Conservation (phyloP, 192 early-diverging fungal genomes). For the Backusella macrospora region DNA sequence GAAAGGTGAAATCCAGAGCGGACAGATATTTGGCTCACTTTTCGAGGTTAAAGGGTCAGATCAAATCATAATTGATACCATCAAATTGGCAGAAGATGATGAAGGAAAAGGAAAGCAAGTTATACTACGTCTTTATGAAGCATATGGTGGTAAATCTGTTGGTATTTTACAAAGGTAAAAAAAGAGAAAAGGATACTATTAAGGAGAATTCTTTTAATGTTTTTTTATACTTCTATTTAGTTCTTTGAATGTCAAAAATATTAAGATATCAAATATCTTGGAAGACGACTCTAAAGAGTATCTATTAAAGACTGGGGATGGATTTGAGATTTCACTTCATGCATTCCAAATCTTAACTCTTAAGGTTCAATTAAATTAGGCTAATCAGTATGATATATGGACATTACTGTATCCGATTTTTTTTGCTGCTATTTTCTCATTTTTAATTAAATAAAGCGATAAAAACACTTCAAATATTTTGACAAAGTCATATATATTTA, state of each 20-base stretch:
- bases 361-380: constrained; percentile 37
- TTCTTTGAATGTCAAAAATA: constrained; percentile 47
- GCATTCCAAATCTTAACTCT: constrained; percentile 72
- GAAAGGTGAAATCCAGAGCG: constrained; percentile 7
- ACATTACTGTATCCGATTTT: background rate
- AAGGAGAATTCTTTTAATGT: too few species aligned
- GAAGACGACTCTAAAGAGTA: constrained; percentile 63
- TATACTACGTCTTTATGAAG: constrained; percentile 88
- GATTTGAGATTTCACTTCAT: constrained; percentile 48
- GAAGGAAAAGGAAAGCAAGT: constrained; percentile 49
- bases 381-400: background rate
- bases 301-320: constrained; percentile 35
- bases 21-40: constrained; percentile 7
- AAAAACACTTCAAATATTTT: background rate
- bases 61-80: constrained; percentile 87
- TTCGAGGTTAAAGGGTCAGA: constrained; percentile 46
- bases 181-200: background rate
- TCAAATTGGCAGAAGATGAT: constrained; percentile 86
- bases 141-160: constrained; percentile 81
- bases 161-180: constrained; percentile 54
- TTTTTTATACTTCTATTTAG: constrained; percentile 46
- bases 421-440: background rate
- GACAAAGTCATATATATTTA: too few species aligned
- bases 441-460: background rate
- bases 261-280: constrained; percentile 74